Conservation (phyloP, 1,284 basidiomycete genomes). For the Trametes hirsuta region DNA sequence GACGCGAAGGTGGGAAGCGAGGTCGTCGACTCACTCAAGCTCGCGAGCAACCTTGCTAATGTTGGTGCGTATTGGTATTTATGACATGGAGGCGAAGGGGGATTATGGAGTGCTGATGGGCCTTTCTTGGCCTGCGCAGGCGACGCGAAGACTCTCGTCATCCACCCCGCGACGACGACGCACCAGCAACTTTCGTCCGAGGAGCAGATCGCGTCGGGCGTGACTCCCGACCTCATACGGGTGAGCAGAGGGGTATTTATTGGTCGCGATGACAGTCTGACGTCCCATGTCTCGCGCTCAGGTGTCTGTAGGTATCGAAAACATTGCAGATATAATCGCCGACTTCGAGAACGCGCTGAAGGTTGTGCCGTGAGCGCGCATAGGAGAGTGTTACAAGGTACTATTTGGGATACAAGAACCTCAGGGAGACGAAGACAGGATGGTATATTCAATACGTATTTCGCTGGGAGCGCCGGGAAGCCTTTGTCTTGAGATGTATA, state of each 20-base stretch:
- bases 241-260: constrained; percentile 44
- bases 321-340: constrained; percentile 83
- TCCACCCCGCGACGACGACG: constrained; percentile 85
- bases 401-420: background rate
- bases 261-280: constrained; percentile 2
- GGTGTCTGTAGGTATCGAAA: constrained; percentile 81
- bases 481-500: background rate
- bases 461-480: background rate
- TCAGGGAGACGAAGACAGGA: background rate
- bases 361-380: constrained; percentile 23
- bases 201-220: constrained; percentile 74
- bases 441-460: no score
- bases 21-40: constrained; percentile 75
- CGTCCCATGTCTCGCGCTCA: constrained; percentile 23
- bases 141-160: constrained; percentile 82
- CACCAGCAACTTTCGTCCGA: constrained; percentile 76
- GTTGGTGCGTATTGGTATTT: constrained; percentile 49
- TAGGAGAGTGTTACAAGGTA: background rate
- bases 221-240: constrained; percentile 81
- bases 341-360: constrained; percentile 75
- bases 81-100: background rate
- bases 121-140: constrained; percentile 30
- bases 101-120: background rate
- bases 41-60: constrained; percentile 80
- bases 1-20: constrained; percentile 60